These are phyloP conservation scores for Bolboschoenus planiculmis DNA, from an alignment of 176 grass and related monocot genomes.

Conservation along the genomic window DNA sequence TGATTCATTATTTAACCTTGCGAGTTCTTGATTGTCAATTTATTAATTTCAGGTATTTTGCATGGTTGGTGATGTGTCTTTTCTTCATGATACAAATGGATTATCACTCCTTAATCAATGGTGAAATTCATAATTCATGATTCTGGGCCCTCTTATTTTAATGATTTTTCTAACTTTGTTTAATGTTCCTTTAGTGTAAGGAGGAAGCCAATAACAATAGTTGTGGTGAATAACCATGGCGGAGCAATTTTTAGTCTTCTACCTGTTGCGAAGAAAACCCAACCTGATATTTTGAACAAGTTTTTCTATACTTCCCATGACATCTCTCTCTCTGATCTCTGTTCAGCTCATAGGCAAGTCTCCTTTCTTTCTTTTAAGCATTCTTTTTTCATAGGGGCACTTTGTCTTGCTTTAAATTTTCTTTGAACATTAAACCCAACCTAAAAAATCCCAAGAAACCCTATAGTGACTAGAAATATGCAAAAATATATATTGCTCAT, in stretches of 20 bases:
- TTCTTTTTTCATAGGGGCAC: not conserved
- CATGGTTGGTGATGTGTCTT: conserved; percentile 91
- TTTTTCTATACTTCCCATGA: conserved; percentile 84
- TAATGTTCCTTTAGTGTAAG: conserved; percentile 43
- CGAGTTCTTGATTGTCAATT: not conserved
- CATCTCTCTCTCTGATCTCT: conserved; percentile 75
- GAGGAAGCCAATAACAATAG: conserved; percentile 72
- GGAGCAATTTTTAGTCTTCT: conserved; percentile 98
- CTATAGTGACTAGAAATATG: not conserved
- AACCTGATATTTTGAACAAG: conserved; percentile 61
- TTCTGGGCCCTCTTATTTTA: not conserved
- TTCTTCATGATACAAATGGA: conserved; percentile 97
- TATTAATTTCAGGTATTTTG: conserved; percentile 60
- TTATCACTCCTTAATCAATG: conserved; percentile 80
- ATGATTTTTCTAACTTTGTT: conserved; percentile 16
- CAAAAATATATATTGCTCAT: not conserved
- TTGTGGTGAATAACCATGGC: conserved; percentile 94
- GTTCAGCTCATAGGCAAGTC: conserved; percentile 78
- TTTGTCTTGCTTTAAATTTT: not conserved
- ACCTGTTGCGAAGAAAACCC: conserved; percentile 56
- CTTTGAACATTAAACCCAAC: not conserved
- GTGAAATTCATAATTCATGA: conserved; percentile 27
- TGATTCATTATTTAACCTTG: not conserved
- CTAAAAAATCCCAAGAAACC: not conserved
- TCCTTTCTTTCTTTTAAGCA: not conserved